Base-by-base conservation (phyloP, 208 protist genomes). In the Leishmania martiniquensis region DNA sequence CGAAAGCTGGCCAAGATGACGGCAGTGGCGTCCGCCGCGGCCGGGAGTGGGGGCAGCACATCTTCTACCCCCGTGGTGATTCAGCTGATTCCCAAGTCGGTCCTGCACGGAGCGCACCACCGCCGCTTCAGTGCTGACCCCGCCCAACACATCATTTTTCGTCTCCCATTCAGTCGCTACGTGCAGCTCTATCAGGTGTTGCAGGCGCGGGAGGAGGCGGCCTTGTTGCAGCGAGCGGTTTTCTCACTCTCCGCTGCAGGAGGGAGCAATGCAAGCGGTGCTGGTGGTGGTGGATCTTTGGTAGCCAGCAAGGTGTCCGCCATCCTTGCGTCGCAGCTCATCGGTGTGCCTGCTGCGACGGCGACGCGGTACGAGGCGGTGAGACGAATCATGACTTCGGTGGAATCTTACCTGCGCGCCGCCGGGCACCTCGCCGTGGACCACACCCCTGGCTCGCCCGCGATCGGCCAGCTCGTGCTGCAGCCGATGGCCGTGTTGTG, bases 41-140 rank as follows among this genome's bases (percentile, higher is more conserved):
- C 37, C 22, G 17, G 44, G 32, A 47, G 54, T 15, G 57, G 25
- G 34, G 39, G 37, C 6, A 47, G 60, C 55, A 20, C 2, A 49
- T 25, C 65, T 4, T 29, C 69, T 0, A n/a, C 78, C 3, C 87
- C 83, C 9, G 87, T 96, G 85, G 87, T 96, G 29, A 57, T 97
- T 9, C 94, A 96, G 77, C 81, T 97, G 20, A 96, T 97, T 72
- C 86, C 92, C 1, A 95, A 94, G 83, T 91, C 81, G 45, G 75
- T 94, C 34, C 85, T 97, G 25, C 88, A 97, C 83, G 90, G 90
- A 60, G 73, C 86, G 6, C 81, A 92, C 57, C 89, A 96, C 79
- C 93, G 93, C 15, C 89, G 90, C 25, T 59, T 89, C 20, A 95
- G 84, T 75, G 76, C 77, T 25, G 92, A 97, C 80, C 81, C 85